A percentile compares a stretch with the other conserved stretches of the same genome.
phyloP scores from a whole-genome alignment of 768 basidiomycete species.

The Kwoniella dendrophila region DNA sequence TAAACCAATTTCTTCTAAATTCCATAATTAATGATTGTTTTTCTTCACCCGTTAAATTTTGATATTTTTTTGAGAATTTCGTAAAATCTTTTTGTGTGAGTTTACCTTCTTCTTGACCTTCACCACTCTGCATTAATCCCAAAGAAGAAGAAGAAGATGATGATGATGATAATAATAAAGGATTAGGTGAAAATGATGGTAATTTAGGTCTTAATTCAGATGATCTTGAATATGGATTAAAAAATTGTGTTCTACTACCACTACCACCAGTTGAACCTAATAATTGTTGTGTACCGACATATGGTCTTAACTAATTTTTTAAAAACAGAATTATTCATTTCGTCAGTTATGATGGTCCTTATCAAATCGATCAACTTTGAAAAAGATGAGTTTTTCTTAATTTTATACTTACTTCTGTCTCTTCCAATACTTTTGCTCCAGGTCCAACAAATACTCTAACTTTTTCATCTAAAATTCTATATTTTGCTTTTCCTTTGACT shows the following conservation, averaged over 20 bases:
- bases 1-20: constrained; percentile 51
- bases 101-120: constrained; percentile 17
- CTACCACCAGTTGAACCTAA: neutral
- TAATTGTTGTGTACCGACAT: constrained; percentile 30
- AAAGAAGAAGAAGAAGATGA: no score
- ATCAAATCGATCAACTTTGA: neutral
- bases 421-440: constrained; percentile 42
- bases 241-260: constrained; percentile 10
- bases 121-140: constrained; percentile 10
- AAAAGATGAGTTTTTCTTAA: neutral
- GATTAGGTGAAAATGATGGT: constrained; percentile 31
- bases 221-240: constrained; percentile 19
- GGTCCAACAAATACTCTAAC: constrained; percentile 84
- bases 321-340: constrained; percentile 3
- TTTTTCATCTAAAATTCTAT: constrained; percentile 76
- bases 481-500: constrained; percentile 71
- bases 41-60: constrained; percentile 26
- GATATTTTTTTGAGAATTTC: constrained; percentile 40
- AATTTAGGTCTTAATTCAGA: constrained; percentile 11
- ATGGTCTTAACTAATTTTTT: constrained; percentile 38
- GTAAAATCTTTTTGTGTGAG: constrained; percentile 22
- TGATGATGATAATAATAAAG: neutral
- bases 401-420: constrained; percentile 39
- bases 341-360: neutral
- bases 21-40: constrained; percentile 44